phyloP scores from a whole-genome alignment of 768 basidiomycete genomes.

The Mycena floridula region DNA sequence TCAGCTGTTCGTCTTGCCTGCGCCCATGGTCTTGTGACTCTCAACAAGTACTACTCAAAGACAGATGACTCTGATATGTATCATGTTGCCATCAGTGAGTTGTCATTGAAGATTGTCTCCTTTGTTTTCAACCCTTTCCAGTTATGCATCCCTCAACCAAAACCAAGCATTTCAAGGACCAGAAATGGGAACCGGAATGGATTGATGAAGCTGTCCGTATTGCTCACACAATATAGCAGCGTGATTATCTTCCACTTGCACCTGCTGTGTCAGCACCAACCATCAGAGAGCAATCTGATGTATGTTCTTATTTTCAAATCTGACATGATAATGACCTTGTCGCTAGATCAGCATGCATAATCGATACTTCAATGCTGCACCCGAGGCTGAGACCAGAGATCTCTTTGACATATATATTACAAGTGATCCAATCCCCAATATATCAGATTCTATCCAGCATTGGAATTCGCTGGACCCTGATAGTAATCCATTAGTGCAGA shows the following conservation, averaged over 20 bases:
- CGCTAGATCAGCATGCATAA: neutral
- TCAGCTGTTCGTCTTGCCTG: neutral
- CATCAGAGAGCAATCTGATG: neutral
- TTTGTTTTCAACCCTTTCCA: neutral
- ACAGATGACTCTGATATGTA: constrained; percentile 3
- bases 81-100: constrained; percentile 4
- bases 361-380: neutral
- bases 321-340: neutral
- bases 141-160: neutral
- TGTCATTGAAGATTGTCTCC: neutral
- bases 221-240: neutral
- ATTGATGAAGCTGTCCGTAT: neutral
- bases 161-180: neutral
- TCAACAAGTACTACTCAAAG: constrained; percentile 2
- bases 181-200: neutral
- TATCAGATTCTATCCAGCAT: neutral
- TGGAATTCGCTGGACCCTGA: neutral
- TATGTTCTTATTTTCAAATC: neutral
- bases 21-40: neutral
- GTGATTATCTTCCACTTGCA: neutral
- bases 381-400: too few species aligned
- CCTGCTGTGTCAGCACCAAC: neutral
- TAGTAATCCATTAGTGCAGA: neutral
- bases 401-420: neutral
- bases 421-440: neutral